Percentiles rank a stretch among this genome's conserved stretches.
These are phyloP conservation scores for Podaxis sp. DNA, from an alignment of 768 basidiomycete species.

Conservation along the genomic window DNA sequence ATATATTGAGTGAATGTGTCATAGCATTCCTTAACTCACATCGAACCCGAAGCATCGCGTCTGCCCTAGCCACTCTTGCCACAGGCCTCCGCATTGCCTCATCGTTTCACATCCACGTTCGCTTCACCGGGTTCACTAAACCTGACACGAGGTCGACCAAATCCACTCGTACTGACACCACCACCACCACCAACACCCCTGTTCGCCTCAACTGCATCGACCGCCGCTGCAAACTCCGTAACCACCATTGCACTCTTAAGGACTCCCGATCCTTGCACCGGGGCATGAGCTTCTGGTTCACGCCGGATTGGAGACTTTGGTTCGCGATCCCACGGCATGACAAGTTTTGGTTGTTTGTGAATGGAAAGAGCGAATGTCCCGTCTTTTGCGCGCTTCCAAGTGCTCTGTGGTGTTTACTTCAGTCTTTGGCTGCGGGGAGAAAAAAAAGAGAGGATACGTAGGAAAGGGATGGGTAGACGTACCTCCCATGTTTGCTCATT, in stretches of 20 bases:
- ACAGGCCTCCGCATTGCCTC: neutral
- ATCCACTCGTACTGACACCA: too few relatives aligned
- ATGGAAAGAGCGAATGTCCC: neutral
- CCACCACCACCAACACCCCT: neutral
- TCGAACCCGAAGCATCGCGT: neutral
- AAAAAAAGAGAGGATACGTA: neutral
- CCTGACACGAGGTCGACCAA: conserved; percentile 4
- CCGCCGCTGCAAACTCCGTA: neutral
- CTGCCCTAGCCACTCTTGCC: neutral
- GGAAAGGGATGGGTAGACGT: neutral
- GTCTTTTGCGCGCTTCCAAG: neutral
- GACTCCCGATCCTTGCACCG: neutral
- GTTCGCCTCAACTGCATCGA: too few relatives aligned
- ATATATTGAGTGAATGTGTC: conserved; percentile 26
- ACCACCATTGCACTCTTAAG: neutral
- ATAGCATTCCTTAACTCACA: neutral
- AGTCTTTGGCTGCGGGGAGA: neutral
- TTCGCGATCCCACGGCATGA: conserved; percentile 2
- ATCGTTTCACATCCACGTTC: neutral
- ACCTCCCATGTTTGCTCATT: conserved; percentile 36
- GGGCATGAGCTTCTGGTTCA: neutral
- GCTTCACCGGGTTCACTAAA: neutral
- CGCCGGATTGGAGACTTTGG: neutral
- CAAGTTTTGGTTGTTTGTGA: conserved; percentile 1
- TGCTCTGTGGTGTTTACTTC: neutral